A percentile compares a stretch with the other conserved stretches of the same genome.
Conservation (phyloP, 2,329 filamentous ascomycete species). For the Teratosphaeria epicoccoides region DNA sequence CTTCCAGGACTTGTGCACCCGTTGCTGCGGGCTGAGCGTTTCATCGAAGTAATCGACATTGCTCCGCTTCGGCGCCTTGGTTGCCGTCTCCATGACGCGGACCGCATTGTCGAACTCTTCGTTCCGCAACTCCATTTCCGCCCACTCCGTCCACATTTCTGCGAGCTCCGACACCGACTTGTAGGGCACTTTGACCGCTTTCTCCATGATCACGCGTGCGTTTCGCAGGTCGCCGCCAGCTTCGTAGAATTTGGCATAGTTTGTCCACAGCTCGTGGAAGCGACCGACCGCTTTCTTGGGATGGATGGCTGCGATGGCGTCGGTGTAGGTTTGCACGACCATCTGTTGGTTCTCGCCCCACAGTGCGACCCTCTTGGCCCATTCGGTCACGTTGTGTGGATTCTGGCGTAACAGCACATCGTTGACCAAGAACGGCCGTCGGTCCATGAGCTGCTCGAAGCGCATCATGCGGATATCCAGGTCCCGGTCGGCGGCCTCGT, state of each 20-base stretch:
- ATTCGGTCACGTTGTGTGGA: constrained; percentile 89
- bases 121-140: constrained; percentile 91
- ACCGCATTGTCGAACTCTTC: constrained; percentile 94
- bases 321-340: constrained; percentile 86
- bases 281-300: constrained; percentile 90
- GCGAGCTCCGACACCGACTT: constrained; percentile 95
- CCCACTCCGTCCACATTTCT: constrained; percentile 99
- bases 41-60: constrained; percentile 99
- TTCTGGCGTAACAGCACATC: constrained; percentile 93
- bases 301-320: constrained; percentile 83
- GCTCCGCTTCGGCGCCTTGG: constrained; percentile 93
- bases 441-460: constrained; percentile 96
- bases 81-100: constrained; percentile 92
- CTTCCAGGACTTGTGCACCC: constrained; percentile 99
- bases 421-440: constrained; percentile 88
- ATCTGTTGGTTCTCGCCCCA: constrained; percentile 92
- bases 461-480: constrained; percentile 95
- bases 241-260: constrained; percentile 97
- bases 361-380: constrained; percentile 90
- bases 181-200: constrained; percentile 94
- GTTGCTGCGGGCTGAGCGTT: constrained; percentile 81
- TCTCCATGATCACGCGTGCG: constrained; percentile 89
- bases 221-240: constrained; percentile 71
- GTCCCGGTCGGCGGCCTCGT: constrained; percentile 83
- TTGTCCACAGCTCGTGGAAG: constrained; percentile 91